Evolutionary conservation across 192 early-diverging fungal genomes (phyloP).

Genomic region (Chytriomyces sp.): DNA sequence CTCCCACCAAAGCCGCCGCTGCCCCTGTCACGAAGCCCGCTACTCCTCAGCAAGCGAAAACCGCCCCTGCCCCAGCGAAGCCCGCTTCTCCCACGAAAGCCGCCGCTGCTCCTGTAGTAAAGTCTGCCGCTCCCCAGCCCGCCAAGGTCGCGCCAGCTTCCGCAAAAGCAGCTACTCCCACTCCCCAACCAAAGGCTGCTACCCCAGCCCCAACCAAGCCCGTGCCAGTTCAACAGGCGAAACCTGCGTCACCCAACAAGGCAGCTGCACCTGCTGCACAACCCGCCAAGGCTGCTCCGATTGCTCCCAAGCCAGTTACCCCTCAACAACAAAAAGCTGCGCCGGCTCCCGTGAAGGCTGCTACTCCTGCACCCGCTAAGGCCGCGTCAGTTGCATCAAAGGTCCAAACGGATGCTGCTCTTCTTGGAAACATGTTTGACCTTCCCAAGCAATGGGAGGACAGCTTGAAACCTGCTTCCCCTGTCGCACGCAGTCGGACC

Average conservation of each 20-base stretch:
- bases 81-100: slow-evolving; percentile 14
- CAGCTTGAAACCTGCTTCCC: neutral
- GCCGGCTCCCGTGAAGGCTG: neutral
- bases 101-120: slow-evolving; percentile 4
- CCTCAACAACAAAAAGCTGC: neutral
- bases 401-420: neutral
- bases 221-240: too few species aligned
- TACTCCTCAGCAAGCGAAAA: slow-evolving; percentile 1
- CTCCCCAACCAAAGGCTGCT: neutral
- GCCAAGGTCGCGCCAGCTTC: neutral
- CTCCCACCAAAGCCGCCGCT: slow-evolving; percentile 11
- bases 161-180: neutral
- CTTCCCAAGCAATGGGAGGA: too few species aligned
- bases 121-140: neutral
- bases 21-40: slow-evolving; percentile 17
- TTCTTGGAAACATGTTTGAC: slow-evolving; percentile 23
- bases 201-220: neutral
- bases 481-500: neutral
- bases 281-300: slow-evolving; percentile 10
- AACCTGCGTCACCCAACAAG: slow-evolving; percentile 12
- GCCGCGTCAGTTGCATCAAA: neutral
- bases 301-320: neutral
- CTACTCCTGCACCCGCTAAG: neutral
- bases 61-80: neutral
- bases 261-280: neutral